Percentiles rank a stretch among this genome's conserved stretches.
These are phyloP conservation scores for Cryptosporidium ryanae DNA, from an alignment of 169 alveolate genomes.

Conservation along the genomic window DNA sequence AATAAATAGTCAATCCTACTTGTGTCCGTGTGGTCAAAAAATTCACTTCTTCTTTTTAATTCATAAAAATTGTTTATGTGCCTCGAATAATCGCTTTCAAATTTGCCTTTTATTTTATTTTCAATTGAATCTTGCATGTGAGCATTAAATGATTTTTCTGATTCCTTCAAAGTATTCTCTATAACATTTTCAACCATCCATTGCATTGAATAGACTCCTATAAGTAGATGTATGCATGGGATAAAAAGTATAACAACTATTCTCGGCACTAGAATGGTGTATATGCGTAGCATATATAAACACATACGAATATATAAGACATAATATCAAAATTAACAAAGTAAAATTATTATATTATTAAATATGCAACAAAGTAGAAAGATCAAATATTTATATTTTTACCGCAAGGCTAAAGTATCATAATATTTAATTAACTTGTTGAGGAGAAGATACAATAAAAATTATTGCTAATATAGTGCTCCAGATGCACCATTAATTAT, in stretches of 20 bases:
- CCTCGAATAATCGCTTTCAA: constrained; percentile 10
- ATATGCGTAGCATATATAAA: neutral
- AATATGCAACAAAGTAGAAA: neutral
- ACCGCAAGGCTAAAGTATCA: neutral
- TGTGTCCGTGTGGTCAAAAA: neutral
- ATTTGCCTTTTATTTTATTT: neutral
- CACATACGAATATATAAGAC: no score
- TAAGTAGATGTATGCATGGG: constrained; percentile 9
- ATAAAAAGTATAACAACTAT: constrained; percentile 11
- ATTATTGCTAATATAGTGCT: neutral
- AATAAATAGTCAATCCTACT: constrained; percentile 10
- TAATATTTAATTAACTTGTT: no score
- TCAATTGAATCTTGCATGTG: constrained; percentile 1
- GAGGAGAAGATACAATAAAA: no score
- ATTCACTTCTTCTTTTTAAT: constrained; percentile 3
- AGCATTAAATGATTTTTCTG: neutral
- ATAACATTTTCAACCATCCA: constrained; percentile 44
- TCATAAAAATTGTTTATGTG: neutral
- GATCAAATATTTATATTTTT: neutral
- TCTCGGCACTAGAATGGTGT: neutral
- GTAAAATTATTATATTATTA: neutral
- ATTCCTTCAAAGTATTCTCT: neutral
- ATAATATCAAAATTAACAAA: no score
- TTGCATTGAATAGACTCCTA: neutral
- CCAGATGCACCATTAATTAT: neutral